Evolutionary conservation across 768 basidiomycete species (phyloP).

Genomic region (Kwoniella mangroviensis): DNA sequence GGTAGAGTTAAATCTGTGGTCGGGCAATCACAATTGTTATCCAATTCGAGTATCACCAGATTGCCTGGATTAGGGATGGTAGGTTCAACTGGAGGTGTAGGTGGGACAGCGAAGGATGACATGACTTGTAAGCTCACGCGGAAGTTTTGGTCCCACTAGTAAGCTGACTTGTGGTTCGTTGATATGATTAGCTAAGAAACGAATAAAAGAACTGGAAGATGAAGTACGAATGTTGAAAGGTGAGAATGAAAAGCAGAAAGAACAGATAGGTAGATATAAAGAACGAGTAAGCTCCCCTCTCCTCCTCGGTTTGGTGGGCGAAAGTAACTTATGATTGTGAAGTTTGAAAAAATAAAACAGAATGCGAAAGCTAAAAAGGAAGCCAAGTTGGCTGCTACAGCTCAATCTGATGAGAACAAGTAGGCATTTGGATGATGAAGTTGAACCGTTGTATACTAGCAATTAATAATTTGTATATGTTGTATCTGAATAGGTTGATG

Average conservation of each 20-base stretch:
- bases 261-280: slow-evolving; percentile 41
- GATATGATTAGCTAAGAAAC: slow-evolving; percentile 16
- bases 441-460: neutral
- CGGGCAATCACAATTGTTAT: slow-evolving; percentile 24
- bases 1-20: slow-evolving; percentile 20
- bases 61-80: neutral
- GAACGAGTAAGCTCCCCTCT: slow-evolving; percentile 39
- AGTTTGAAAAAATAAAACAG: slow-evolving; percentile 48
- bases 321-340: neutral
- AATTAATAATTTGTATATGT: neutral
- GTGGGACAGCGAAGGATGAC: neutral
- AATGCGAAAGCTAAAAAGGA: slow-evolving; percentile 48
- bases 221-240: slow-evolving; percentile 38
- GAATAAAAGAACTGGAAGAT: slow-evolving; percentile 48
- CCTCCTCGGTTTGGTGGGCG: neutral
- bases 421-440: neutral
- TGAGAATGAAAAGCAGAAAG: slow-evolving; percentile 51
- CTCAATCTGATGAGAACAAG: slow-evolving; percentile 5
- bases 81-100: neutral
- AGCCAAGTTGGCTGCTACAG: slow-evolving; percentile 34
- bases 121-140: neutral
- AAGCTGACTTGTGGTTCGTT: neutral
- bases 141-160: neutral
- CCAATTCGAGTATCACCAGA: neutral
- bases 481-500: neutral